A percentile compares a stretch with the other conserved stretches of the same genome.
These are phyloP conservation scores for Erysimum cheiranthoides DNA, from an alignment of 345 rosid species.

Conservation along the genomic window DNA sequence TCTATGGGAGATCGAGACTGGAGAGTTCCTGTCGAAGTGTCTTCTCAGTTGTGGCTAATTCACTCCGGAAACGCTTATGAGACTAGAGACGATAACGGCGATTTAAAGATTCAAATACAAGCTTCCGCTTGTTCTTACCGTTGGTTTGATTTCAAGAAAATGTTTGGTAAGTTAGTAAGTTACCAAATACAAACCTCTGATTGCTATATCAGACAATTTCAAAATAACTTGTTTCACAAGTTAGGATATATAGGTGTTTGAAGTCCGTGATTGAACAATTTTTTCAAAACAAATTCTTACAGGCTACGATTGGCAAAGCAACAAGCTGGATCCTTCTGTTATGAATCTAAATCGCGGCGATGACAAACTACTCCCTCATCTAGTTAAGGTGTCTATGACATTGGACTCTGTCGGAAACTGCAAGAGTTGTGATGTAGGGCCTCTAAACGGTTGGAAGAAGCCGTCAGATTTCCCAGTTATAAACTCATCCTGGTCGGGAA, in stretches of 20 bases:
- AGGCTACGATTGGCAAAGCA: constrained; percentile 88
- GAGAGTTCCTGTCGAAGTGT: constrained; percentile 76
- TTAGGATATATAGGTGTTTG: not conserved
- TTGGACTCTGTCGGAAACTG: constrained; percentile 58
- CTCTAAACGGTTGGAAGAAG: constrained; percentile 61
- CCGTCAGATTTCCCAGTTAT: constrained; percentile 77
- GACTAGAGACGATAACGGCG: constrained; percentile 50
- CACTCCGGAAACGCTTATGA: constrained; percentile 84
- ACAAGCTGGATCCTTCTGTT: constrained; percentile 71
- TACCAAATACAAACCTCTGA: constrained; percentile 15
- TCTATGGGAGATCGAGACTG: constrained; percentile 58
- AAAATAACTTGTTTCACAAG: constrained; percentile 6
- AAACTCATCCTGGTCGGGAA: constrained; percentile 72
- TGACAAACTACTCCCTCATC: constrained; percentile 60
- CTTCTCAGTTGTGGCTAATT: constrained; percentile 75
- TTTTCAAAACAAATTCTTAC: not conserved
- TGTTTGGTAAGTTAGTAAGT: constrained; percentile 60
- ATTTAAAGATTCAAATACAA: constrained; percentile 58
- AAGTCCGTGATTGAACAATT: not conserved
- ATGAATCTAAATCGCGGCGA: constrained; percentile 61
- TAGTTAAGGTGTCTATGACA: constrained; percentile 67
- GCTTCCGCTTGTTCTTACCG: constrained; percentile 77
- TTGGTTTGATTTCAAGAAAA: constrained; percentile 87
- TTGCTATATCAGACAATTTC: not conserved
- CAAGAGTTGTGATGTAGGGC: constrained; percentile 55